Conservation (phyloP, 257 asterid species). For the Ajuga chamaepitys region DNA sequence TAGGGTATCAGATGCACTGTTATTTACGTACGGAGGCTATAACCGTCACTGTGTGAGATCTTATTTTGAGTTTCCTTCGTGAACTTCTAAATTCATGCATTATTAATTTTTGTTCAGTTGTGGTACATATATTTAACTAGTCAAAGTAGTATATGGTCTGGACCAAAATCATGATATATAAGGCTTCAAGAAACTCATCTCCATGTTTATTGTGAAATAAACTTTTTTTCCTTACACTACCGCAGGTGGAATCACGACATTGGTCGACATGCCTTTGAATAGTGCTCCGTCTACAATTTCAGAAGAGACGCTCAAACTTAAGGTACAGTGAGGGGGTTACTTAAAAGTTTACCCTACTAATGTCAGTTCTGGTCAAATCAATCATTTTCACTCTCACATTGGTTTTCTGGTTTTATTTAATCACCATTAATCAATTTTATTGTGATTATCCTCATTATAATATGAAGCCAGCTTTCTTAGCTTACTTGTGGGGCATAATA, state of each 20-base stretch:
- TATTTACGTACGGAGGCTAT: background rate
- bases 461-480: too few relatives aligned
- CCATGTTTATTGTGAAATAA: background rate
- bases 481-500: too few relatives aligned
- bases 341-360: background rate
- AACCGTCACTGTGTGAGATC: too few relatives aligned
- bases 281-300: constrained; percentile 83
- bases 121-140: too few relatives aligned
- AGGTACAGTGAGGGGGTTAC: constrained; percentile 40
- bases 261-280: constrained; percentile 97
- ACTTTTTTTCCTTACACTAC: background rate
- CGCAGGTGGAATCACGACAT: constrained; percentile 88
- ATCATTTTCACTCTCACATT: background rate
- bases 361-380: background rate
- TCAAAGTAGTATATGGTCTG: too few relatives aligned
- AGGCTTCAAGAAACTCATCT: background rate
- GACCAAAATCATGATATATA: too few relatives aligned
- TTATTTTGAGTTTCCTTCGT: too few relatives aligned
- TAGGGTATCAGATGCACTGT: background rate
- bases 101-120: too few relatives aligned
- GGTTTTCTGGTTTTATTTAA: background rate
- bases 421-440: background rate
- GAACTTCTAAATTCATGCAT: too few relatives aligned
- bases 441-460: background rate
- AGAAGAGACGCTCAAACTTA: constrained; percentile 73